phyloP scores from a whole-genome alignment of 352 stramenopile genomes.

The Phytopythium chamaehyphon region DNA sequence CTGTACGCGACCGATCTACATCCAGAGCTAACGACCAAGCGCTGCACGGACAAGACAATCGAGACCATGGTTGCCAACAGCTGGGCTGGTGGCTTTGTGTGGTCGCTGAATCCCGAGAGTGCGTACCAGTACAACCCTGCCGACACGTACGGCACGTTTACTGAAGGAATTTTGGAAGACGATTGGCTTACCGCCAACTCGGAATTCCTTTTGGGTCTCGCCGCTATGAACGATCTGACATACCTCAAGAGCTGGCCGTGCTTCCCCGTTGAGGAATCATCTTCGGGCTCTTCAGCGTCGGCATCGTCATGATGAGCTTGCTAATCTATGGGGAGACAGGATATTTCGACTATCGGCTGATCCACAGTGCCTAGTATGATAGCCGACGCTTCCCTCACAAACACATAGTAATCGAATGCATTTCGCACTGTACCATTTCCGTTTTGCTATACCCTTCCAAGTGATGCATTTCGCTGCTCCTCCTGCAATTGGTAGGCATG shows the following conservation, averaged over 20 bases:
- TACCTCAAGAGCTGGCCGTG: slow-evolving; percentile 42
- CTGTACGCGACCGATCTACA: slow-evolving; percentile 50
- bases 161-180: slow-evolving; percentile 37
- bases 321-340: slow-evolving; percentile 1
- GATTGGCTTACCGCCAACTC: slow-evolving; percentile 52
- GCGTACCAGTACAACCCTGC: slow-evolving; percentile 53
- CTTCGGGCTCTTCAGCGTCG: slow-evolving; percentile 12
- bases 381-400: background rate
- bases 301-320: slow-evolving; percentile 1
- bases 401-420: slow-evolving; percentile 4
- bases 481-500: slow-evolving; percentile 40
- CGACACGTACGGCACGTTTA: slow-evolving; percentile 30
- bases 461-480: slow-evolving; percentile 37
- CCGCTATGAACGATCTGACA: slow-evolving; percentile 26
- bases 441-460: slow-evolving; percentile 20
- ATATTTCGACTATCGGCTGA: slow-evolving; percentile 1
- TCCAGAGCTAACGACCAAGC: slow-evolving; percentile 39
- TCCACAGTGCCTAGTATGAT: background rate
- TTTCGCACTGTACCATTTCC: background rate
- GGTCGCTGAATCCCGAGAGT: slow-evolving; percentile 59
- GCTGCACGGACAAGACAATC: slow-evolving; percentile 46
- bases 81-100: slow-evolving; percentile 52
- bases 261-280: slow-evolving; percentile 30
- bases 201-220: slow-evolving; percentile 34
- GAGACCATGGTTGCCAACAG: slow-evolving; percentile 33